phyloP scores from a whole-genome alignment of 306 rosid genomes.

The Glycyrrhiza uralensis region DNA sequence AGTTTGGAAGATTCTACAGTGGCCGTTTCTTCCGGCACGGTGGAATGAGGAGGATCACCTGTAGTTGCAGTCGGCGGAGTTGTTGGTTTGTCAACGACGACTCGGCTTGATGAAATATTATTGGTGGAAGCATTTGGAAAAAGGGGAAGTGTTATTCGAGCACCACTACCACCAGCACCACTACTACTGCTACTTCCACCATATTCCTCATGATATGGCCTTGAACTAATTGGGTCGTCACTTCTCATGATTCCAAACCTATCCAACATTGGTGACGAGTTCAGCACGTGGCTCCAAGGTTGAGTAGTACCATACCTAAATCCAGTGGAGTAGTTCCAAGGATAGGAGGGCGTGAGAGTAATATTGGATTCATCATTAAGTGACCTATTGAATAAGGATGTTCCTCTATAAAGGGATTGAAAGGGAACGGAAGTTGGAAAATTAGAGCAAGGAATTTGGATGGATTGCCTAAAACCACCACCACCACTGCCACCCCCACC shows the following conservation, averaged over 20 bases:
- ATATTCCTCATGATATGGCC: background rate
- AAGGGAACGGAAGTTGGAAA: conserved; percentile 13
- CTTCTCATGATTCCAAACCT: background rate
- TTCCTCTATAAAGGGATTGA: conserved; percentile 28
- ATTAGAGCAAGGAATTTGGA: background rate
- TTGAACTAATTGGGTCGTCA: background rate
- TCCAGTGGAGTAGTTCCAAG: conserved; percentile 26
- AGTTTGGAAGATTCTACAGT: conserved; percentile 15
- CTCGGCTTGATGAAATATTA: background rate
- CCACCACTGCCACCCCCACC: no score
- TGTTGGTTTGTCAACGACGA: background rate
- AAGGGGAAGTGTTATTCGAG: background rate
- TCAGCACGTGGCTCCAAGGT: no score
- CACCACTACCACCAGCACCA: no score
- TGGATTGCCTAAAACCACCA: conserved; percentile 14
- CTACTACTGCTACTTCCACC: no score
- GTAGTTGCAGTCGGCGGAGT: no score
- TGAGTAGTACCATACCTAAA: conserved; percentile 9
- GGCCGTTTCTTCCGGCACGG: background rate
- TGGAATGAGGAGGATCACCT: background rate
- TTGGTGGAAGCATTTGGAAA: background rate
- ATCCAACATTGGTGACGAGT: no score
- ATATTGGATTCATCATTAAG: conserved; percentile 56
- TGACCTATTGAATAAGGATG: background rate
- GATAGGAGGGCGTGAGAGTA: conserved; percentile 44